These are phyloP conservation scores for Cytospora leucostoma DNA, from an alignment of 2,329 filamentous ascomycete genomes.

Conservation along the genomic window DNA sequence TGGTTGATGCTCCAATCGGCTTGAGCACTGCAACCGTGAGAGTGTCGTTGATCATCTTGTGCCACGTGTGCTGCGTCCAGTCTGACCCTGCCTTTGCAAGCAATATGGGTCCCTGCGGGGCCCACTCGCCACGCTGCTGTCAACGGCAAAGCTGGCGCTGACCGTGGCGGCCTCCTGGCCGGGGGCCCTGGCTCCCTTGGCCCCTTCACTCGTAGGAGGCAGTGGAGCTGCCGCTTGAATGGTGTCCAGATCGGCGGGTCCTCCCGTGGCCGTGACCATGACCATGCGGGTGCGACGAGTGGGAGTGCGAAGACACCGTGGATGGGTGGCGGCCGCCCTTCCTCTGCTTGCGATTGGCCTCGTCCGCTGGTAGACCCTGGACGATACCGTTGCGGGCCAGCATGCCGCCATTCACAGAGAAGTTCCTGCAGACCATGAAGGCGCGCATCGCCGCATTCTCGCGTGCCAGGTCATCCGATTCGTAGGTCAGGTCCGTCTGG, in stretches of 20 bases:
- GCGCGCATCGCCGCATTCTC: conserved; percentile 95
- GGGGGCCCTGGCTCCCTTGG: not conserved
- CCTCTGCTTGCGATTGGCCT: conserved; percentile 50
- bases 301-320: conserved; percentile 42
- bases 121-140: not conserved
- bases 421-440: conserved; percentile 97
- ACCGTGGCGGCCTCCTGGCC: conserved; percentile 12
- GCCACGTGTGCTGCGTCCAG: conserved; percentile 13
- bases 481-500: conserved; percentile 84
- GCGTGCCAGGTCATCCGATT: conserved; percentile 78
- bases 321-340: conserved; percentile 53
- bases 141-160: conserved; percentile 1
- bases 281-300: conserved; percentile 42
- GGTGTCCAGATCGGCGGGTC: conserved; percentile 55
- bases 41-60: not conserved
- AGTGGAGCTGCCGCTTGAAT: conserved; percentile 65
- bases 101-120: conserved; percentile 1
- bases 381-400: conserved; percentile 68
- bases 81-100: not conserved
- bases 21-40: not conserved
- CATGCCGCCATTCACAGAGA: conserved; percentile 96
- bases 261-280: conserved; percentile 41
- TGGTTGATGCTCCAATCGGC: not conserved
- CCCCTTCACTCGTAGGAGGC: conserved; percentile 55
- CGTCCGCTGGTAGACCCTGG: conserved; percentile 62